Conservation (phyloP, 2,329 filamentous ascomycete species). For the Fusarium sp. region DNA sequence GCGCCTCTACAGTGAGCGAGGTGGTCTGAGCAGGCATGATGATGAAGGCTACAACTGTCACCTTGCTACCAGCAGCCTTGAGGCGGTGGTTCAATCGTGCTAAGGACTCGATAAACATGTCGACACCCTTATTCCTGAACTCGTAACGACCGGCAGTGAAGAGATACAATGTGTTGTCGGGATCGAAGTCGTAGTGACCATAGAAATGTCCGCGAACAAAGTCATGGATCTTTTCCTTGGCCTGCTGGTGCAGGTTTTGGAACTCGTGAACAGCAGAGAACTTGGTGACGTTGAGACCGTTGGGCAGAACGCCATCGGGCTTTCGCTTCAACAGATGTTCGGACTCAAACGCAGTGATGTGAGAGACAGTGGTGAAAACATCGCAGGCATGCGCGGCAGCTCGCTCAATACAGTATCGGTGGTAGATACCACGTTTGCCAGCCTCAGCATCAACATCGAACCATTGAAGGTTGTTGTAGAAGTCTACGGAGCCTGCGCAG, state of each 20-base stretch:
- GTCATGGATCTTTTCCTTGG: conserved; percentile 98
- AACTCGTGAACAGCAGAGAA: conserved; percentile 99
- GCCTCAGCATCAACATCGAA: conserved; percentile 98
- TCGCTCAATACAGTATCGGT: conserved; percentile 97
- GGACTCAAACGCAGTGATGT: conserved; percentile 98
- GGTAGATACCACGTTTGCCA: conserved; percentile 98
- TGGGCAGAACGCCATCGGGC: conserved; percentile 95
- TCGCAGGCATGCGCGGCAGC: conserved; percentile 92
- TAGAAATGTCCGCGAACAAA: conserved; percentile 99
- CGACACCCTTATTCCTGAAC: conserved; percentile 97
- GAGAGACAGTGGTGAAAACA: conserved; percentile 98
- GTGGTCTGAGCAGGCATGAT: conserved; percentile 99
- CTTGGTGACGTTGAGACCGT: conserved; percentile 96
- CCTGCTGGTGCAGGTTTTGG: conserved; percentile 95
- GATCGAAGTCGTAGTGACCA: conserved; percentile 96
- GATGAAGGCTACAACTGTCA: conserved; percentile 95
- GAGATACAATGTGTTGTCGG: conserved; percentile 96
- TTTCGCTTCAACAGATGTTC: conserved; percentile 98
- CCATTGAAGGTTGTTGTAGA: conserved; percentile 98
- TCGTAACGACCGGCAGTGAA: conserved; percentile 98
- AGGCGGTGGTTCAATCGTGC: conserved; percentile 94
- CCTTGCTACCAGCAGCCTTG: conserved; percentile 87
- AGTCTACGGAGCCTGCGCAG: conserved; percentile 96
- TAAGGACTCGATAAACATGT: conserved; percentile 99
- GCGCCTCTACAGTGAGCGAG: conserved; percentile 92